Evolutionary conservation across 305 asterid genomes (phyloP), one percentile per base, ranked within the genome.

Genomic region (Coffea humblotiana): DNA sequence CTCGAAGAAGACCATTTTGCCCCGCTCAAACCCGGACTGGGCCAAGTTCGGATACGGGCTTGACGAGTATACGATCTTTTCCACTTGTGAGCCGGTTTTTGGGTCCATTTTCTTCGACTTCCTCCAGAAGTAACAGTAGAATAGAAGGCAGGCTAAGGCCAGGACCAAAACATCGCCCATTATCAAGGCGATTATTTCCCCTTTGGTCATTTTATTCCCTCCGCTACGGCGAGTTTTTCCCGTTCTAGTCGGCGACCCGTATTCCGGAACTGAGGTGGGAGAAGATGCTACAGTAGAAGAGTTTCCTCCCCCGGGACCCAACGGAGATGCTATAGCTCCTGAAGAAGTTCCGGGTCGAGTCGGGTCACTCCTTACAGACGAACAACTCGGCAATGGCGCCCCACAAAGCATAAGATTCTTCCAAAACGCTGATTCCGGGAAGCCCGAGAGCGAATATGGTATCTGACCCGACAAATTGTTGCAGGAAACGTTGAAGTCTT

Each of bases 1-100:
- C 8, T 92, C 98, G 37, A 94, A 88, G 75, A 96, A 96, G 47
- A 96, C 94, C 96, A 96, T 91, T 40, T 88, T 90, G 35, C 97
- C 95, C 84, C 98, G 84, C 82, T 92, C 96, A 19, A 51, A 80
- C 25, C 91, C 90, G 29, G 87, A 51, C 73, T 83, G 92, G 35
- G 85, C 52, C 63, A 91, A 81, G 86, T 82, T 83, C 4, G 94
- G 92, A 70, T 90, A 92, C 35, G 97, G 97, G 87, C 92, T 95
- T n/a, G 99, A 92, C 0, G 99, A 93, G 69, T 93, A 92, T 45
- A 91, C 93, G 6, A 92, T 85, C 49, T 94, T 93, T 83, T 93
- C 97, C 5, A 83, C 82, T 27, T 87, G 88, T 21, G 88, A 83
- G 23, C 81, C 84, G 3, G 73, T 79, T 52, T 86, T 89, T 15